Base-by-base conservation (phyloP, 2,329 filamentous ascomycete genomes). In the Clonostachys byssicola region DNA sequence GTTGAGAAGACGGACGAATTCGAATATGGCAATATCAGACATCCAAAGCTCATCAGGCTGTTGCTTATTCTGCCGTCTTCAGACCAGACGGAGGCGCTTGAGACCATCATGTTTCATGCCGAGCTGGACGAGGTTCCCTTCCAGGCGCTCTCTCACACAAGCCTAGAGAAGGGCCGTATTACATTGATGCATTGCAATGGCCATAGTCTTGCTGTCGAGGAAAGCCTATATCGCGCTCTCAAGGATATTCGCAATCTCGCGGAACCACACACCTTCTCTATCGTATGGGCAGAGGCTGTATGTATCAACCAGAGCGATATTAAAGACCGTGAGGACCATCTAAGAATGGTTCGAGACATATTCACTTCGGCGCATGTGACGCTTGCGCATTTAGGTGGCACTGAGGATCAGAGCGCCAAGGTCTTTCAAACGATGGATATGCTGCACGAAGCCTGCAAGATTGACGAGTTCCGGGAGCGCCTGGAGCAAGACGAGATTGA, bases 221-320 rank as follows among this genome's bases (percentile, higher is more conserved):
- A 49, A 18, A 49, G 47, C 44, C 42, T 53, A 30, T 46, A 53
- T 42, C 40, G 44, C 30, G 51, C 51, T 10, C 46, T 53, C 17
- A 10, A 48, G 18, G 50, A 45, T 35, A 44, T 53, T 30, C 51
- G 51, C 40, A 51, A 53, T 43, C 39, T 45, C 34, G 50, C 45
- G 17, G 44, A 49, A 18, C 34, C 35, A 13, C 35, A 45, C 17
- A 38, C 47, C 41, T 50, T 50, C 41, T 46, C 47, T 23, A 49
- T 47, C 17, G 40, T 57, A 30, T 56, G 54, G 54, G 51, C 43
- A 6, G 54, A 56, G 16, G 54, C 54, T 23, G 45, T 56, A 3
- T 56, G 54, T 47, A 56, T 56, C 47, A 52, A 56, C 49, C 53
- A 54, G 42, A 23, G 47, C 36, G 43, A 56, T 41, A 1, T 20